Evolutionary conservation across 164 flowering plant genomes (phyloP).

Genomic region (Euptelea pleiosperma): DNA sequence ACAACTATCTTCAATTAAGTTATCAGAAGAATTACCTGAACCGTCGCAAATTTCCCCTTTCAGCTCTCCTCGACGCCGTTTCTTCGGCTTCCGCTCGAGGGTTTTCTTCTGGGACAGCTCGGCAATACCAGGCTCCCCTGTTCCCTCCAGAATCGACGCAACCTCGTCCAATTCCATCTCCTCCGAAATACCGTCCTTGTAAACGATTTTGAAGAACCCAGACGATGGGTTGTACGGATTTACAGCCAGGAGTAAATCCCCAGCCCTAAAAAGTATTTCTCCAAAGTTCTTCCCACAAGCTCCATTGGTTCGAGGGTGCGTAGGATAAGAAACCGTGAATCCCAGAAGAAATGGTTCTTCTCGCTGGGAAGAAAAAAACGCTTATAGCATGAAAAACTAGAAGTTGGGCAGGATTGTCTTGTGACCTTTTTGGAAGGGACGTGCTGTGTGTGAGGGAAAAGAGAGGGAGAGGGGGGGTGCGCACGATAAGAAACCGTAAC

Average conservation of each 20-base stretch:
- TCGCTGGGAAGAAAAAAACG: not conserved
- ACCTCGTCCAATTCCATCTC: conserved; percentile 44
- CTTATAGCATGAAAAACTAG: not conserved
- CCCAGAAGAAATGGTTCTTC: not conserved
- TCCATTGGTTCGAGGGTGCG: conserved; percentile 39
- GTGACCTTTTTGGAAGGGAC: not conserved
- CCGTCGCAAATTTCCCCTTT: conserved; percentile 7
- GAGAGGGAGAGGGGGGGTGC: too few relatives aligned
- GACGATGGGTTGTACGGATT: conserved; percentile 47
- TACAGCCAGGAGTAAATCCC: conserved; percentile 46
- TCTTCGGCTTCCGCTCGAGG: conserved; percentile 37
- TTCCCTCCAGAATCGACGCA: conserved; percentile 24
- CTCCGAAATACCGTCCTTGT: conserved; percentile 63
- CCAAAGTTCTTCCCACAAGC: conserved; percentile 53
- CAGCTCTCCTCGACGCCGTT: conserved; percentile 32
- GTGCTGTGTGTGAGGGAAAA: not conserved
- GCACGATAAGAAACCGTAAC: conserved; percentile 5
- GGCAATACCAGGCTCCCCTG: not conserved
- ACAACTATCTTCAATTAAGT: conserved; percentile 10
- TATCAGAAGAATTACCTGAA: conserved; percentile 22
- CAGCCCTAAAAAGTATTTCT: conserved; percentile 45
- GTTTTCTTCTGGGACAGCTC: conserved; percentile 15
- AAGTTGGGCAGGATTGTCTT: not conserved
- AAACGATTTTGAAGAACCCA: conserved; percentile 44
- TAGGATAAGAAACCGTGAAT: conserved; percentile 4